Evolutionary conservation across 768 basidiomycete species (phyloP), one percentile per base, ranked within the genome.

Genomic region (Pisolithus marmoratus): DNA sequence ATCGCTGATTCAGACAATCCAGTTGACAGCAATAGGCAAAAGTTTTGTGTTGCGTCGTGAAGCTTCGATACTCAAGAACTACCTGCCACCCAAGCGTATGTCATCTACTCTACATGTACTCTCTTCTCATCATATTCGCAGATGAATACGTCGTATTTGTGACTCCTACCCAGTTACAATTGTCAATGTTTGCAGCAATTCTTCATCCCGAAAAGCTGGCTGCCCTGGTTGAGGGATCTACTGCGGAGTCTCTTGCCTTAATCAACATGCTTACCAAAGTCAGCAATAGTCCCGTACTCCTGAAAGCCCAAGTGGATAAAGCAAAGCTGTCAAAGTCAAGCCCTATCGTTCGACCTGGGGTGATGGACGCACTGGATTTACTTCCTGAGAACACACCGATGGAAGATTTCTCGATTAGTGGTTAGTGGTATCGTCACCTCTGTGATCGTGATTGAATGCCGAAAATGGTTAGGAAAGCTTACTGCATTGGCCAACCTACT

Each of bases 71-170:
- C 68, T 97, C 47, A 79, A 83, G 58, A 85, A 85, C 55, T 90
- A 88, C 64, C 71, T 99, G 20, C 95, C 95, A 9, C 93, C 96
- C 1, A 96, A 96, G 74, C 75, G 94, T 96, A 52, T 54, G 85
- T 45, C 17, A 27, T 34, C 31, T 26, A 49, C 36, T 26, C 38
- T 11, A 23, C 7, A 15, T 26, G 17, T 22, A 38, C 53, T 26
- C 43, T 55, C 37, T 29, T 4, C 24, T 57, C 38, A 53, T 40
- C 41, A 17, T 20, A 17, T 24, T 40, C 8, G 8, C 56, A 98
- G 95, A 90, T 63, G 96, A 99, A 82, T 97, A 95, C 63, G 88
- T 95, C n/a, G 84, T 98, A n/a, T 98, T 98, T 66, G 77, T 96
- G 27, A 84, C 84, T 5, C 95, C 96, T 0, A 94, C 93, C 1